Percentiles rank a stretch among this genome's conserved stretches.
Conservation (phyloP, 176 grass and related monocot genomes). For the Ananas comosus region DNA sequence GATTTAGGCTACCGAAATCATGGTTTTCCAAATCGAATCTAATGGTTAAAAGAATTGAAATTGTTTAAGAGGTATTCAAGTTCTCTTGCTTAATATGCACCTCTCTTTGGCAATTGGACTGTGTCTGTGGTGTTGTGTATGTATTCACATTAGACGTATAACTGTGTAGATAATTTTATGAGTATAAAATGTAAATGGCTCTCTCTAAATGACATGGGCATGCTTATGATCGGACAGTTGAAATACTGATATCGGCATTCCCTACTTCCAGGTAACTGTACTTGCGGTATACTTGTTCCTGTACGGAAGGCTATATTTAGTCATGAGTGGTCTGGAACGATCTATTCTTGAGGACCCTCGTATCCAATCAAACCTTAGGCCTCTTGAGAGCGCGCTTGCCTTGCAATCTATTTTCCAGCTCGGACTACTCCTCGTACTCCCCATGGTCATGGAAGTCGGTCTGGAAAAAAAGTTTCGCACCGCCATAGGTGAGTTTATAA, state of each 20-base stretch:
- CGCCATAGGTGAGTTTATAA: constrained; percentile 57
- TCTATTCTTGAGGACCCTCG: constrained; percentile 49
- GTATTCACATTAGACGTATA: too few relatives aligned
- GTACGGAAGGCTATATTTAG: constrained; percentile 64
- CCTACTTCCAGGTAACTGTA: constrained; percentile 45
- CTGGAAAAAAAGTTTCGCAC: constrained; percentile 63
- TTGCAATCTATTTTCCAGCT: constrained; percentile 64
- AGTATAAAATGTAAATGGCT: neutral
- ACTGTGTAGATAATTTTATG: too few relatives aligned
- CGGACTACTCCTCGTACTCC: constrained; percentile 43
- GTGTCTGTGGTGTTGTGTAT: too few relatives aligned
- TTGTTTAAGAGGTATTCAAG: too few relatives aligned
- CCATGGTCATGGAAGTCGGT: constrained; percentile 65
- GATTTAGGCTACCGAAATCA: too few relatives aligned
- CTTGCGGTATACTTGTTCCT: constrained; percentile 58
- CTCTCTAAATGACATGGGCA: neutral
- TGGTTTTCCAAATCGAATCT: too few relatives aligned
- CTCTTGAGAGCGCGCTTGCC: constrained; percentile 54
- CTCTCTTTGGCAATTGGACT: too few relatives aligned
- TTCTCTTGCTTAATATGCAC: too few relatives aligned
- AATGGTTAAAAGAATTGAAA: too few relatives aligned
- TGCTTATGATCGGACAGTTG: too few relatives aligned
- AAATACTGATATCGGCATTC: neutral
- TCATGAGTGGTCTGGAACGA: constrained; percentile 56
- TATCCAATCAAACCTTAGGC: constrained; percentile 44